A percentile compares a stretch with the other conserved stretches of the same genome.
Conservation (phyloP, 2,329 filamentous ascomycete genomes). For the Xylaria sp. region DNA sequence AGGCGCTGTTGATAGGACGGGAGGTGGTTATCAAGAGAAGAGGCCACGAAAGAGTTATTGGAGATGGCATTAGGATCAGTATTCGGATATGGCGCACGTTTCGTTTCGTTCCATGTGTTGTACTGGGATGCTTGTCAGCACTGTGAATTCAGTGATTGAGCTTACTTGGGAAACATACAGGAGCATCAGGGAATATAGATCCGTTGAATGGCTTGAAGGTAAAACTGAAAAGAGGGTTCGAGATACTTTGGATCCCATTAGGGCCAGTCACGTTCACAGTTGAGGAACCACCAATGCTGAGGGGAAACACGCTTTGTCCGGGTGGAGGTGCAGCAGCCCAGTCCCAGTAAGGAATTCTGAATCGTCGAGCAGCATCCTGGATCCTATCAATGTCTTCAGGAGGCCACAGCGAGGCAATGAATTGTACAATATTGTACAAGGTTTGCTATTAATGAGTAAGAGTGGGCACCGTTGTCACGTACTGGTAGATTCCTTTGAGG, state of each 20-base stretch:
- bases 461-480: neutral
- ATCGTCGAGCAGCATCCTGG: conserved; percentile 54
- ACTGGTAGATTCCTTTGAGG: neutral
- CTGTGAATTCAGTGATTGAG: neutral
- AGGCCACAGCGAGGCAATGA: conserved; percentile 44
- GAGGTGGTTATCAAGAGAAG: conserved; percentile 58
- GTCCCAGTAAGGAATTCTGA: conserved; percentile 66
- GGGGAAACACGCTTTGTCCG: conserved; percentile 55
- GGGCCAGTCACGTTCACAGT: conserved; percentile 60
- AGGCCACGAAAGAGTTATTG: conserved; percentile 63
- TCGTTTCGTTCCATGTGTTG: conserved; percentile 63
- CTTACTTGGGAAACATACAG: conserved; percentile 53
- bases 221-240: conserved; percentile 68
- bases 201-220: conserved; percentile 64
- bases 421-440: conserved; percentile 42
- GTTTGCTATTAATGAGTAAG: conserved; percentile 46
- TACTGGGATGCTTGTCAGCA: conserved; percentile 50
- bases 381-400: conserved; percentile 55
- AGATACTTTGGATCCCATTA: conserved; percentile 59
- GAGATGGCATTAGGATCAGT: conserved; percentile 53
- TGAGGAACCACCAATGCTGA: conserved; percentile 52
- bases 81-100: conserved; percentile 57
- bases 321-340: conserved; percentile 58
- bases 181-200: conserved; percentile 62
- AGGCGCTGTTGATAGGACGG: conserved; percentile 65